Base-by-base conservation (phyloP, 2,329 filamentous ascomycete genomes). In the Penicillium sp. region DNA sequence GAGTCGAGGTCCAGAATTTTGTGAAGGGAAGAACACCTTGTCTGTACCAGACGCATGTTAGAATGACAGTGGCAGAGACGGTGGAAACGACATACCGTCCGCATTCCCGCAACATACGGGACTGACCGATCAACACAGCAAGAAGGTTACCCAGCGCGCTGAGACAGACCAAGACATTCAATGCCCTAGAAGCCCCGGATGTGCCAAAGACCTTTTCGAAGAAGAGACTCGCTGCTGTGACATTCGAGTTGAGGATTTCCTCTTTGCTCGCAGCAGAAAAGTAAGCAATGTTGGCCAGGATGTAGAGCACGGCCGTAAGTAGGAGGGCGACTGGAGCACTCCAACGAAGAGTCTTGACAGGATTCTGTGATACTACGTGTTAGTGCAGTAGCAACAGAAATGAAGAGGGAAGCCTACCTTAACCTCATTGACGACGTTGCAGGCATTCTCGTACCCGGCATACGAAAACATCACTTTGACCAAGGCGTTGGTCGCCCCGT, bases 371-470 rank as follows among this genome's bases (percentile, higher is more conserved):
- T n/a, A 28, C 29, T 13, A 6, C 6, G 0, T 15, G 4, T 32
- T 33, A 33, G 15, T 17, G n/a, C n/a, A n/a, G n/a, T n/a, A n/a
- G n/a, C n/a, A n/a, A n/a, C n/a, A n/a, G n/a, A 2, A 22, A 3
- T 4, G 10, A n/a, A 1, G 8, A 3, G 12, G 17, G 17, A 5
- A 3, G 34, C 32, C 52, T 35, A 72, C 72, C 61, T 75, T 76
- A 54, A 82, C 75, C 63, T 83, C 80, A 45, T 81, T 81, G 49
- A 79, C 77, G 3, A 83, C 72, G 52, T 81, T 81, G 65, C 83
- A 83, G 0, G 79, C 77, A 54, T 83, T 83, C 10, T 72, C 66
- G 53, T 76, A 83, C 2, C 80, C 80, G 0, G 69, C 63, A 52
- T 81, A 83, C 0, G 78, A 77, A 51, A 81, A 82, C 26, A 78